Conservation (phyloP, 768 basidiomycete species). For the Thelephora aurantiotincta region DNA sequence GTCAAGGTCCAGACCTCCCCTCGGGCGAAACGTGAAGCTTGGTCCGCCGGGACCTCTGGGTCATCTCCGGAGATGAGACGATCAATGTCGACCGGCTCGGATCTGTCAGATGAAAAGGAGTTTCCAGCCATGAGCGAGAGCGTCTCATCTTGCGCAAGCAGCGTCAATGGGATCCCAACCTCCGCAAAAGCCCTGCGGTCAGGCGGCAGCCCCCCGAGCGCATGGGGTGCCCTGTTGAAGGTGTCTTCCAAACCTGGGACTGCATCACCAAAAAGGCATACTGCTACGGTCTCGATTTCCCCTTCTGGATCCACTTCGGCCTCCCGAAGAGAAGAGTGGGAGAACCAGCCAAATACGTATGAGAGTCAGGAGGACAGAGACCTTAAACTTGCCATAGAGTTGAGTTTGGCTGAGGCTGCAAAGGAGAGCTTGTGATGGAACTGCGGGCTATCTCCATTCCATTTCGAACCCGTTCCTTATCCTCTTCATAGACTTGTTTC, state of each 20-base stretch:
- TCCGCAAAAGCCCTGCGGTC: conserved; percentile 8
- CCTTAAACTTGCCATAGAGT: conserved; percentile 45
- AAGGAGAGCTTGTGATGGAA: too few relatives aligned
- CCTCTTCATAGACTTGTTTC: too few relatives aligned
- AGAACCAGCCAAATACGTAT: conserved; percentile 2
- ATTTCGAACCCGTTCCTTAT: too few relatives aligned
- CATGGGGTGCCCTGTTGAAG: conserved; percentile 19
- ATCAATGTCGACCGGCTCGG: background rate
- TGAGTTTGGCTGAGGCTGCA: conserved; percentile 54
- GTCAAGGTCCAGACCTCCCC: conserved; percentile 45
- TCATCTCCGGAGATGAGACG: background rate
- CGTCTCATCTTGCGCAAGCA: conserved; percentile 13
- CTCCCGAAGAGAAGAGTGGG: background rate
- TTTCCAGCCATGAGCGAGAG: conserved; percentile 22
- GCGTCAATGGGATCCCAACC: conserved; percentile 7
- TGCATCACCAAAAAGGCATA: conserved; percentile 8
- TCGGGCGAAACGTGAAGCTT: conserved; percentile 5
- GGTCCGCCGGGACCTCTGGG: background rate
- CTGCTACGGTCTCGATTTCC: conserved; percentile 5
- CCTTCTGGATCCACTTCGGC: conserved; percentile 2
- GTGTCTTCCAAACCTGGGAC: conserved; percentile 11
- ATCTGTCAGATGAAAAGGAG: conserved; percentile 14
- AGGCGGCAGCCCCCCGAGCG: conserved; percentile 14
- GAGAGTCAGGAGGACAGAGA: conserved; percentile 44
- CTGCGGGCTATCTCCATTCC: too few relatives aligned